Conservation (phyloP, 306 rosid species). For the Quercus parvula region DNA sequence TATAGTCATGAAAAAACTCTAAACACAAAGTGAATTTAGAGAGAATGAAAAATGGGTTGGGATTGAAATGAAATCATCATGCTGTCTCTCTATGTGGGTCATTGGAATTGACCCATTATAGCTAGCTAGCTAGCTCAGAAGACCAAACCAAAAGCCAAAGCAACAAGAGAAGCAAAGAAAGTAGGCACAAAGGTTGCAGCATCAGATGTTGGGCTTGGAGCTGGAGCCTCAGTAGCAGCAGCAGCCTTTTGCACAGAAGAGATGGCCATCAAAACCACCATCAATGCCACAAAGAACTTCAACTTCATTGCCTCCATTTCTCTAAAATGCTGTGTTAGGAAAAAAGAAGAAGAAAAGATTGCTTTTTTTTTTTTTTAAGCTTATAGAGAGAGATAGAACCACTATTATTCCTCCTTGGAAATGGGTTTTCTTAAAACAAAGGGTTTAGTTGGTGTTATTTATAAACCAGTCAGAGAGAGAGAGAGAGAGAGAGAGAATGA, state of each 20-base stretch:
- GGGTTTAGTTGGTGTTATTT: conserved; percentile 4
- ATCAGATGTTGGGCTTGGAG: conserved; percentile 47
- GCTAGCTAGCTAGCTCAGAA: conserved; percentile 8
- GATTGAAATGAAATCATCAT: not conserved
- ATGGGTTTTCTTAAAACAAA: conserved; percentile 1
- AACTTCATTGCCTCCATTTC: conserved; percentile 42
- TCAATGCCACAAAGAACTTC: conserved; percentile 28
- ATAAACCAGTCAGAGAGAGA: not conserved
- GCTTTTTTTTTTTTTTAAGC: not conserved
- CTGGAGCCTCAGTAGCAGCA: conserved; percentile 36
- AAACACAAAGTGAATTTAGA: not conserved
- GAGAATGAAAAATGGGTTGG: conserved; percentile 1
- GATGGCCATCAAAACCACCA: conserved; percentile 32
- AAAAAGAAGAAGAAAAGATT: not conserved
- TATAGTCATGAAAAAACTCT: not conserved
- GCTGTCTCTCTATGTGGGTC: not conserved
- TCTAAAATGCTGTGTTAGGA: not conserved
- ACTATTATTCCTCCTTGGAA: not conserved
- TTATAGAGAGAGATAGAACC: not conserved
- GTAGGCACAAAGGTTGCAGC: conserved; percentile 35
- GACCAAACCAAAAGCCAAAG: conserved; percentile 37
- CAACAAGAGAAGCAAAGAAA: conserved; percentile 34
- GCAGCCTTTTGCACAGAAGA: conserved; percentile 26
- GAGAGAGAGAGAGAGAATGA: not conserved
- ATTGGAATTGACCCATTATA: not conserved